A percentile compares a stretch with the other conserved stretches of the same genome.
phyloP scores from a whole-genome alignment of 495 filamentous ascomycete species.

The Xylaria intraflava region DNA sequence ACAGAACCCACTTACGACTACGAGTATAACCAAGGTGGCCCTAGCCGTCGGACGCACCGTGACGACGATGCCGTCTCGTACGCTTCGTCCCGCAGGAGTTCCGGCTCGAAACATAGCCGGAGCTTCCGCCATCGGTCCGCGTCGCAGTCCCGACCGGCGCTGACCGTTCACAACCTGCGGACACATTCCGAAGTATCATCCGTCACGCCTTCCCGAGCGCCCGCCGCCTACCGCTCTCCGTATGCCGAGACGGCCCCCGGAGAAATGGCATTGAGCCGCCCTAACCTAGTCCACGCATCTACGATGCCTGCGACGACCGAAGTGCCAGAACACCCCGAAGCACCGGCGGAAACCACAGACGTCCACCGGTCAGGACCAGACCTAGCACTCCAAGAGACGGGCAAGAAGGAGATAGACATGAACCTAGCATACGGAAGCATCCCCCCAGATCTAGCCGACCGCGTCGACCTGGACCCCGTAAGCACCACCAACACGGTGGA shows the following conservation, averaged over 20 bases:
- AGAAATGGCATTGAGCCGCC: constrained; percentile 34
- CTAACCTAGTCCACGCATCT: constrained; percentile 27
- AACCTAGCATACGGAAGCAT: constrained; percentile 77
- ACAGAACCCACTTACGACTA: constrained; percentile 26
- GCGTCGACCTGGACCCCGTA: constrained; percentile 37
- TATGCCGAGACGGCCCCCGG: constrained; percentile 37
- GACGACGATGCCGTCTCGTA: constrained; percentile 35
- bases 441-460: constrained; percentile 45
- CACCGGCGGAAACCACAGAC: constrained; percentile 19
- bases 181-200: constrained; percentile 40
- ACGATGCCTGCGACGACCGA: constrained; percentile 18
- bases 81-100: constrained; percentile 30
- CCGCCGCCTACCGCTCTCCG: constrained; percentile 33
- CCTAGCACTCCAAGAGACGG: constrained; percentile 25
- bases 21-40: constrained; percentile 14
- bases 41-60: constrained; percentile 23
- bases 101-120: constrained; percentile 23
- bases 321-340: constrained; percentile 8
- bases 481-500: constrained; percentile 9
- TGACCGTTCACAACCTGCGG: constrained; percentile 38
- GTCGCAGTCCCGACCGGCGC: constrained; percentile 23
- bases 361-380: constrained; percentile 37
- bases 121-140: constrained; percentile 18
- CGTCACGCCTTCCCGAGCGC: constrained; percentile 33
- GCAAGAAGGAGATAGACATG: constrained; percentile 66